Evolutionary conservation across 192 early-diverging fungal genomes (phyloP).

Genomic region (Backusella mclennaniae): DNA sequence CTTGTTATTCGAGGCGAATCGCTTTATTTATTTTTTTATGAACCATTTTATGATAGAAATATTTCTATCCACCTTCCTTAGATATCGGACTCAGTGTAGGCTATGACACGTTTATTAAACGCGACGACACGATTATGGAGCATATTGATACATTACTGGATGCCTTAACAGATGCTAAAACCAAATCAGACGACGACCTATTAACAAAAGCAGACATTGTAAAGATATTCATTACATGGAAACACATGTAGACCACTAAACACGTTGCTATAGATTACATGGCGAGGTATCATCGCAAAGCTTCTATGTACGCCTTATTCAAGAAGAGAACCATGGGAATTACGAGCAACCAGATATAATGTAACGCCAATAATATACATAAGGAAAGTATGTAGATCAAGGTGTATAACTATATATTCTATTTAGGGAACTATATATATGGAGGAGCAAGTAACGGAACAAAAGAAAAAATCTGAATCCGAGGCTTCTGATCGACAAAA

Average conservation of each 20-base stretch:
- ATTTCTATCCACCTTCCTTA: conserved; percentile 48
- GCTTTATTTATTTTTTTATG: conserved; percentile 4
- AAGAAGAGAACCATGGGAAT: conserved; percentile 74
- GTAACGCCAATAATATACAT: conserved; percentile 24
- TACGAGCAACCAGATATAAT: conserved; percentile 72
- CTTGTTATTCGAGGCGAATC: conserved; percentile 12
- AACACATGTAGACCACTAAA: neutral
- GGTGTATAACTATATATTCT: neutral
- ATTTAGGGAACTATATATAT: conserved; percentile 61
- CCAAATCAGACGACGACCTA: conserved; percentile 5
- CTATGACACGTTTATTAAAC: conserved; percentile 64
- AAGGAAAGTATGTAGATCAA: neutral
- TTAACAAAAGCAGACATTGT: conserved; percentile 33
- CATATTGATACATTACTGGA: conserved; percentile 81
- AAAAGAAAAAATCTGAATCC: conserved; percentile 34
- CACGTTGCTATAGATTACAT: conserved; percentile 50
- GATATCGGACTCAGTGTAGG: conserved; percentile 61
- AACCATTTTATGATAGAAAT: conserved; percentile 41
- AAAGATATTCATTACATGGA: neutral
- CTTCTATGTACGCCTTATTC: conserved; percentile 80
- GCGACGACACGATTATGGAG: conserved; percentile 60
- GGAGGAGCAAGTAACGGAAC: conserved; percentile 62
- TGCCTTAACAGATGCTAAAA: conserved; percentile 44
- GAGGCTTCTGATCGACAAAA: conserved; percentile 54
- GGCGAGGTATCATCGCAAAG: conserved; percentile 90